Base-by-base conservation (phyloP, 768 basidiomycete species). In the Tephrocybe sp. region DNA sequence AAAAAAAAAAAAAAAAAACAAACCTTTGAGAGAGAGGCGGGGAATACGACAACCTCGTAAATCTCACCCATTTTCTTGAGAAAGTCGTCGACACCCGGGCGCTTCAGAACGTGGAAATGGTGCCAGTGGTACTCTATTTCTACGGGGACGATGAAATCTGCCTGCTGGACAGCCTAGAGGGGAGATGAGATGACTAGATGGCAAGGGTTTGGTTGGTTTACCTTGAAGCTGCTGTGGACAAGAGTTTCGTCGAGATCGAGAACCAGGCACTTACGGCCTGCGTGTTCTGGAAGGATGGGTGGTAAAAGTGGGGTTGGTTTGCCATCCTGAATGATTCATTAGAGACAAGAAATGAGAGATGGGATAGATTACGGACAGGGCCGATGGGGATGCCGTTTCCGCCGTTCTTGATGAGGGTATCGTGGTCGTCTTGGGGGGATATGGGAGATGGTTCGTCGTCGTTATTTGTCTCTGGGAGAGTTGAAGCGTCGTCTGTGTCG, bases 141-240 rank as follows among this genome's bases (percentile, higher is more conserved):
- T 23, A 99, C 97, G 1, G 97, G 97, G 3, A 99, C 96, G 57
- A 98, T 89, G 69, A 92, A 99, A 74, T 99, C 97, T 19, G 96
- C 93, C 59, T 91, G 87, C 53, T 77, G 80, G 57, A 98, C 90
- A 48, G 94, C 89, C 94, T 98, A 48, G 13, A 17, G 39, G 48
- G n/a, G 45, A 55, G 49, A 51, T 43, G 48, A 22, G 19, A 34
- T n/a, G 38, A 10, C 40, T 36, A 34, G 44, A 53, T 42, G 12
- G 35, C 34, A n/a, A 22, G 13, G 23, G 14, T 22, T 10, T 1
- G 45, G 20, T 19, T 30, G 30, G 52, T 73, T 31, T 55, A 93
- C 95, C 83, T 98, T 99, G 84, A 99, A 98, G 67, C 92, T 95
- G 64, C 90, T 93, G 70, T 98, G 96, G 26, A 98, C 86, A n/a